These are phyloP conservation scores for Diaporthe longicolla DNA, from an alignment of 2,329 filamentous ascomycete species.

Conservation along the genomic window DNA sequence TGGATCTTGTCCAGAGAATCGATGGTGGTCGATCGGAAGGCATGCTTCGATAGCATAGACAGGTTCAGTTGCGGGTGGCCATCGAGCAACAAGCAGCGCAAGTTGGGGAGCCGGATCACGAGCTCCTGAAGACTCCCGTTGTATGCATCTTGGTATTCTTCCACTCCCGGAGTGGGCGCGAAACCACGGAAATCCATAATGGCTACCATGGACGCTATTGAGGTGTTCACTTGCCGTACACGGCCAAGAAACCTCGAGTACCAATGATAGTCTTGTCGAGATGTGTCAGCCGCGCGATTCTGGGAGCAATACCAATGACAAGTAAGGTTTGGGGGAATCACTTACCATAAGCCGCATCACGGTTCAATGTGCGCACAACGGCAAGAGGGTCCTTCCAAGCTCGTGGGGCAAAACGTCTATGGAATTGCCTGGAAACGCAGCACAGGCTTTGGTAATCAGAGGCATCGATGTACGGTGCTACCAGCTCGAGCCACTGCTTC, in stretches of 20 bases:
- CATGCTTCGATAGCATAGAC: constrained; percentile 48
- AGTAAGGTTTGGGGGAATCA: constrained; percentile 18
- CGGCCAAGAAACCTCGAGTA: constrained; percentile 62
- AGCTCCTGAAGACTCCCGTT: constrained; percentile 56
- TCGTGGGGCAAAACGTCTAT: constrained; percentile 63
- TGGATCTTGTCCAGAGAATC: constrained; percentile 46
- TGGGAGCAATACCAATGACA: constrained; percentile 6
- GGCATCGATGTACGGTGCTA: constrained; percentile 59
- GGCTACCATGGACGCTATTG: constrained; percentile 58
- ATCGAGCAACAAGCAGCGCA: constrained; percentile 64
- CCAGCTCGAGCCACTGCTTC: constrained; percentile 64
- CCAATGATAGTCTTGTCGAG: constrained; percentile 62
- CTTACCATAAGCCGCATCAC: constrained; percentile 63
- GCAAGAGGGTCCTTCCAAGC: constrained; percentile 67
- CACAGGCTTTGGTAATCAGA: constrained; percentile 62
- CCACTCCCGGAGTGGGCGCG: not conserved
- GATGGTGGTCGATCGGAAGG: constrained; percentile 42
- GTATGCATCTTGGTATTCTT: constrained; percentile 2
- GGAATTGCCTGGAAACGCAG: constrained; percentile 63
- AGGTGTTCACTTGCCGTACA: constrained; percentile 54
- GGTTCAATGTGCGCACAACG: constrained; percentile 54
- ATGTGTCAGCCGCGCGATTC: constrained; percentile 39
- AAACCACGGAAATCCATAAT: constrained; percentile 62
- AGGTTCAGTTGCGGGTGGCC: constrained; percentile 62
- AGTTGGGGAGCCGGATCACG: constrained; percentile 57